Base-by-base conservation (phyloP, 2,329 filamentous ascomycete species). In the Septoria petroselini region DNA sequence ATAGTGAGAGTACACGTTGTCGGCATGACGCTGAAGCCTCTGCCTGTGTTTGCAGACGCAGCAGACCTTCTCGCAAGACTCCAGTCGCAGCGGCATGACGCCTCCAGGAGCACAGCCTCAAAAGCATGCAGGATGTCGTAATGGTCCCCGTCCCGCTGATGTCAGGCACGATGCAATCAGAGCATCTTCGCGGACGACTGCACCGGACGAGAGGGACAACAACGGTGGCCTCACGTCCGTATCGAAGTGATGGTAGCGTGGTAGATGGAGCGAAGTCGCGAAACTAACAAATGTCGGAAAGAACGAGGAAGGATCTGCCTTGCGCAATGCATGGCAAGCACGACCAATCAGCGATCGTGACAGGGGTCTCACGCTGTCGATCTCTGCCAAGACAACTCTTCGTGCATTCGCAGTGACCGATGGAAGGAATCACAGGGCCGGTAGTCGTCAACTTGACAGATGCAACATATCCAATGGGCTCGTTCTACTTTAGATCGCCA, bases 51-150 rank as follows among this genome's bases (percentile, higher is more conserved):
- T n/a, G n/a, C n/a, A n/a, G n/a, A n/a, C n/a, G n/a, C n/a, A n/a
- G n/a, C n/a, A n/a, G n/a, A n/a, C n/a, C n/a, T n/a, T n/a, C n/a
- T n/a, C n/a, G n/a, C n/a, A n/a, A n/a, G n/a, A n/a, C n/a, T n/a
- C n/a, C n/a, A n/a, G n/a, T n/a, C n/a, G n/a, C n/a, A n/a, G 30
- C 12, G 30, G 12, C 30, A 33, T 33, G 14, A 3, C 27, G 42
- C 42, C 31, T 37, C 23, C 5, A 30, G 18, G 11, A 48, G 48
- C 52, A 54, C 52, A 54, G 52, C 52, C 52, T 43, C 52, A 43
- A 38, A 17, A 21, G 18, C 29, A 41, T 51, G 48, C 47, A 51
- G 25, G 30, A 40, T 41, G 46, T 33, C 43, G 48, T 51, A 48
- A 33, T 14, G 7, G 29, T 3, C 41, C n/a, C n/a, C n/a, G 29